Conservation (phyloP, 495 filamentous ascomycete species). For the Podospora conica region DNA sequence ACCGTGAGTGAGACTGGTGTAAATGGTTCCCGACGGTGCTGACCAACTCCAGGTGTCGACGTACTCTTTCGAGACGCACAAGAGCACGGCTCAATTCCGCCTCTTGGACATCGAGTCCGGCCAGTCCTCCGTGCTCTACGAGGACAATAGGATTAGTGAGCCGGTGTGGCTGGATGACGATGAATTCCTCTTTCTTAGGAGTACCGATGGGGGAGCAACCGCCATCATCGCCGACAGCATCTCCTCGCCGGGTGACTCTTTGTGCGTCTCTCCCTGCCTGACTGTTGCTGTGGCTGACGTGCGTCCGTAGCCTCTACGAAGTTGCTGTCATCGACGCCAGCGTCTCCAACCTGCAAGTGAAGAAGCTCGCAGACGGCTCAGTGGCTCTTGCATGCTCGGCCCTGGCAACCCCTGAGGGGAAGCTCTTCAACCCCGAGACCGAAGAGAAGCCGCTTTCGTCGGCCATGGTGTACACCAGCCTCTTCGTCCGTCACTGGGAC, state of each 20-base stretch:
- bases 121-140: conserved; percentile 58
- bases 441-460: conserved; percentile 51
- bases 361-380: conserved; percentile 51
- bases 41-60: conserved; percentile 43
- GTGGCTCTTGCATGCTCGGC: conserved; percentile 66
- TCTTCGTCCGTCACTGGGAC: conserved; percentile 78
- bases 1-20: conserved; percentile 34
- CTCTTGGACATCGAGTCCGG: conserved; percentile 66
- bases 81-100: conserved; percentile 66
- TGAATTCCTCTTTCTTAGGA: conserved; percentile 61
- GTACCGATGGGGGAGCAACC: conserved; percentile 61
- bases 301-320: conserved; percentile 48
- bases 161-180: conserved; percentile 70
- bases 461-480: conserved; percentile 60
- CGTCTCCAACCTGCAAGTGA: conserved; percentile 70
- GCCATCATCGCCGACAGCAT: conserved; percentile 55
- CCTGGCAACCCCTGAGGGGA: conserved; percentile 54
- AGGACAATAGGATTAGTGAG: conserved; percentile 57
- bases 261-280: not conserved
- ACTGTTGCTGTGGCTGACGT: not conserved
- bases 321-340: conserved; percentile 57
- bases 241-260: conserved; percentile 31
- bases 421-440: conserved; percentile 53
- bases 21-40: not conserved
- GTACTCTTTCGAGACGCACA: conserved; percentile 79